A percentile compares a stretch with the other conserved stretches of the same genome.
These are phyloP conservation scores for Ampelocalamus luodianensis DNA, from an alignment of 176 grass and related monocot species.

Conservation along the genomic window DNA sequence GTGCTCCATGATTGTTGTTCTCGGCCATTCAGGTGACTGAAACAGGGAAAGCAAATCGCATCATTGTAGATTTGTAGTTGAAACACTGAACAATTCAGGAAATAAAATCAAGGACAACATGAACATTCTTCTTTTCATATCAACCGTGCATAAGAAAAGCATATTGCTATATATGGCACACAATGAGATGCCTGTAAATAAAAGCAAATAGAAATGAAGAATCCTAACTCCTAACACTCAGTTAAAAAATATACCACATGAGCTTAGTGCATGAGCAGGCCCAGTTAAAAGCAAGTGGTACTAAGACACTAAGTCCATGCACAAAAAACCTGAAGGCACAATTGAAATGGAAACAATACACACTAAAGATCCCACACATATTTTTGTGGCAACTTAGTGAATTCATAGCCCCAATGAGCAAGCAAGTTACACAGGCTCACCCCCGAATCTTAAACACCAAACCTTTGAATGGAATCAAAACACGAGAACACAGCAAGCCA, in stretches of 20 bases:
- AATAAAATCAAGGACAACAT: not conserved
- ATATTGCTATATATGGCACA: constrained; percentile 9
- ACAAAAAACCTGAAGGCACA: not conserved
- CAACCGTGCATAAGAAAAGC: not conserved
- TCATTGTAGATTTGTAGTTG: not conserved
- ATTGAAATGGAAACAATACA: not conserved
- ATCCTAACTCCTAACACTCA: not conserved
- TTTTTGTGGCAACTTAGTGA: not conserved
- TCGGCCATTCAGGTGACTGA: constrained; percentile 39
- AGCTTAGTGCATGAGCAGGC: not conserved
- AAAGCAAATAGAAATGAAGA: constrained; percentile 14
- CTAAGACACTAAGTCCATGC: not conserved
- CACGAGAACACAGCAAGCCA: not conserved
- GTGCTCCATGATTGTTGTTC: constrained; percentile 35
- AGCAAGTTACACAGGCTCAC: not conserved
- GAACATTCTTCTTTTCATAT: too few relatives aligned
- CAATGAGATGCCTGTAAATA: not conserved
- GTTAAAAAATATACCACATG: not conserved
- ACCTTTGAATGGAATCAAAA: not conserved
- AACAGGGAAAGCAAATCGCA: constrained; percentile 22
- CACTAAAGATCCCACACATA: not conserved
- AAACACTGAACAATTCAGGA: constrained; percentile 1
- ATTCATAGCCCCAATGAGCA: not conserved
- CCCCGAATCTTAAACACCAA: not conserved
- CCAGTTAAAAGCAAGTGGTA: not conserved